Evolutionary conservation across 2,329 filamentous ascomycete species (phyloP), one percentile per base, ranked within the genome.

Genomic region (Cladosporium sp.): DNA sequence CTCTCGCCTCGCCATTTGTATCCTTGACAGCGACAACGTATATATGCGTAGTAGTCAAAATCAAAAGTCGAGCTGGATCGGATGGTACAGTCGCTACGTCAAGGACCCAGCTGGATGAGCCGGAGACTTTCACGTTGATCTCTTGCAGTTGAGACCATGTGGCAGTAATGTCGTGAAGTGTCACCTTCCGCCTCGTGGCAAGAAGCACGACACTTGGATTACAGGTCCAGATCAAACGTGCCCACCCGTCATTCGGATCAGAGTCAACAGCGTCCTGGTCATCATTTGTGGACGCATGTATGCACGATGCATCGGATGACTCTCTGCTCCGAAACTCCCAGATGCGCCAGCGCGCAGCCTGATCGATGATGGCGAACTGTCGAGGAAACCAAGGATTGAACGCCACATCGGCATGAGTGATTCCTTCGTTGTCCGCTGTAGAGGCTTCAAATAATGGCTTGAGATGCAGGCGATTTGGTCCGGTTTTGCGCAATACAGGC

Each of bases 361-460:
- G 78, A 65, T 92, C 87, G 17, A 92, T 76, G 25, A 91, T 76
- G 15, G 80, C 86, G 55, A 92, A 73, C 65, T 88, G 86, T 1
- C 84, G 80, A 15, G 77, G 73, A 59, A 78, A 83, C 70, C 74
- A 82, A 0, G 87, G 83, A 62, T 86, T 87, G 69, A 92, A 89
- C 0, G 82, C 73, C 3, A 88, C 76, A 71, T 92, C 86, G 0
- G 80, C 79, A 65, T 89, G 86, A 0, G 78, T 68, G 30, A 72
- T 74, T 1, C 81, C 82, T 1, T 82, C 84, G 0, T 83, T 86
- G 30, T 81, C 72, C 2, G 76, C 69, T 14, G 76, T 75, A 0
- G 75, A 70, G n/a, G 91, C 70, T 9, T 75, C 78, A 6, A 84
- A 69, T 2, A 88, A 67, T 0, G 80, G 80, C 45, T 84, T 84